Evolutionary conservation across 2,329 filamentous ascomycete species (phyloP).

Genomic region (Apiospora pterosperma): DNA sequence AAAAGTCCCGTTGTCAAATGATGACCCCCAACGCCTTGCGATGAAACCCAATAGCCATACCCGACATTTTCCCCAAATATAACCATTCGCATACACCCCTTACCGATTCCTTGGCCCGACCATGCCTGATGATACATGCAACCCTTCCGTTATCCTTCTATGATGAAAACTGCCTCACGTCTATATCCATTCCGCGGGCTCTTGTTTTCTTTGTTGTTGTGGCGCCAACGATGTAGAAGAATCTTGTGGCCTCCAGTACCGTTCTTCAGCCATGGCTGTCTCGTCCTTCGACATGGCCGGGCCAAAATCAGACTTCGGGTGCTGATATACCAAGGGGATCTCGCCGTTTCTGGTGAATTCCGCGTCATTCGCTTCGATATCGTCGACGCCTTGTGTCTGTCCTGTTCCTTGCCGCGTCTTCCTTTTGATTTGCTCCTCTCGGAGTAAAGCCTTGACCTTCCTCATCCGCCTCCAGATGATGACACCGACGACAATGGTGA

Average conservation of each 20-base stretch:
- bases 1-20: not conserved
- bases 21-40: constrained; percentile 1
- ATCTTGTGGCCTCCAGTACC: not conserved
- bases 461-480: constrained; percentile 36
- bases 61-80: not conserved
- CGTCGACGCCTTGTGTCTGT: not conserved
- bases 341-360: not conserved
- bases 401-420: not conserved
- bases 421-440: constrained; percentile 26
- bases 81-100: not conserved
- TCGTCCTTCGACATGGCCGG: not conserved
- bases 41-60: not conserved
- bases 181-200: not conserved
- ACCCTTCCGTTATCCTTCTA: not conserved
- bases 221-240: not conserved
- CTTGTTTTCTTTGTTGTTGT: not conserved
- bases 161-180: not conserved
- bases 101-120: not conserved
- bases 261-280: not conserved
- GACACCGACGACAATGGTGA: constrained; percentile 32
- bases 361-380: not conserved
- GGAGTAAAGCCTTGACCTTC: constrained; percentile 27
- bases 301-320: not conserved
- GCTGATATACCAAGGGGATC: constrained; percentile 4
- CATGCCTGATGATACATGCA: not conserved